These are phyloP conservation scores for Cyathus olla DNA, from an alignment of 1,284 basidiomycete genomes.

Conservation along the genomic window DNA sequence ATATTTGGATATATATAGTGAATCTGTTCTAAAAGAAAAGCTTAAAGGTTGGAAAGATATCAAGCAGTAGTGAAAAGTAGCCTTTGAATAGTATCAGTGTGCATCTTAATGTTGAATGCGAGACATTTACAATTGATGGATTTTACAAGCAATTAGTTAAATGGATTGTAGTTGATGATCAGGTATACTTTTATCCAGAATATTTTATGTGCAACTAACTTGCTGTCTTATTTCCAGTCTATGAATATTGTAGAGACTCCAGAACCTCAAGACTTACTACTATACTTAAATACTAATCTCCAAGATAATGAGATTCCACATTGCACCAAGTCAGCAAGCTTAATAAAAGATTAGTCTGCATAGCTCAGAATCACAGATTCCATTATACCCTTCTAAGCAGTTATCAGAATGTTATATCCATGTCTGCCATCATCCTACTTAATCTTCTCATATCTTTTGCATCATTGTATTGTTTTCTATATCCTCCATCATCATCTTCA, in stretches of 20 bases:
- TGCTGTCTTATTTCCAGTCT: slow-evolving; percentile 13
- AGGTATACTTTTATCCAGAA: slow-evolving; percentile 14
- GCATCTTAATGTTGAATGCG: slow-evolving; percentile 2
- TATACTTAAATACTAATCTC: background rate
- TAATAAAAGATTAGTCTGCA: too few species aligned
- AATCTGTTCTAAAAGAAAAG: slow-evolving; percentile 17
- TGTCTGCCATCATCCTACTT: too few species aligned
- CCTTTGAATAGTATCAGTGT: background rate
- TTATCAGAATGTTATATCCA: too few species aligned
- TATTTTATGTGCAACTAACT: background rate
- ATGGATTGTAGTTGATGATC: slow-evolving; percentile 32
- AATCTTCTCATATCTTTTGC: too few species aligned
- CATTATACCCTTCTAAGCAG: too few species aligned
- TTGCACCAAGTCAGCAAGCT: background rate
- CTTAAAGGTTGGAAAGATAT: slow-evolving; percentile 27
- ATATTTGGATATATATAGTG: slow-evolving; percentile 10
- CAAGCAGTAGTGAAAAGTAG: background rate
- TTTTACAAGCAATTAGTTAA: slow-evolving; percentile 19
- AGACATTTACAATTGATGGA: slow-evolving; percentile 23
- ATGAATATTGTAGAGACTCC: slow-evolving; percentile 21
- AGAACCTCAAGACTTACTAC: slow-evolving; percentile 13
- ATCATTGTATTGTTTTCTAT: too few species aligned
- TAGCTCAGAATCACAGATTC: too few species aligned
- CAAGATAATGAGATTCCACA: background rate
- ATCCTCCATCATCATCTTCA: too few species aligned